These are phyloP conservation scores for Coriaria nepalensis DNA, from an alignment of 306 rosid genomes.

Conservation along the genomic window DNA sequence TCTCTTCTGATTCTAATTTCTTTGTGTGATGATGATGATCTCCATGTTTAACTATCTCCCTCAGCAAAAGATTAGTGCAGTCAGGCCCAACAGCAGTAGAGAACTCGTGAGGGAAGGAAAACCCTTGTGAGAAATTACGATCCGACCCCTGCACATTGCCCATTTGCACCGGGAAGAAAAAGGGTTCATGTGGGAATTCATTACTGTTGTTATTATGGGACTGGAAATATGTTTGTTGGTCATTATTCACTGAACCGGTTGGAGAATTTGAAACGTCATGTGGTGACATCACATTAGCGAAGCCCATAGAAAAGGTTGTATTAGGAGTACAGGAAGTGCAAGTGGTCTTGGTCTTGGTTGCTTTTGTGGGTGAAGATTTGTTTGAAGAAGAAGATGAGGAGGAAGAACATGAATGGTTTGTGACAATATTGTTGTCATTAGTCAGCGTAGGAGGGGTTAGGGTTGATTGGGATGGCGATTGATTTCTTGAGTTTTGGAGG, in stretches of 20 bases:
- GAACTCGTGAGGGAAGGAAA: constrained; percentile 45
- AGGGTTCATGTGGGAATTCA: constrained; percentile 31
- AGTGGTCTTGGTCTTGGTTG: constrained; percentile 11
- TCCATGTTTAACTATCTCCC: constrained; percentile 47
- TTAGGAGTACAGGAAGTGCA: neutral
- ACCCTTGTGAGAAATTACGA: constrained; percentile 30
- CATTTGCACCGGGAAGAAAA: constrained; percentile 36
- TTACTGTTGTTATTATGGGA: constrained; percentile 27
- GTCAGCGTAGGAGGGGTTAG: constrained; percentile 10
- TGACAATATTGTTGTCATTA: no score
- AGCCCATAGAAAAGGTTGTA: constrained; percentile 25
- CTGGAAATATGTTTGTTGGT: constrained; percentile 18
- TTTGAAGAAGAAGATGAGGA: constrained; percentile 68
- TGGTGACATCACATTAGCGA: constrained; percentile 17
- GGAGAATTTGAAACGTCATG: constrained; percentile 42
- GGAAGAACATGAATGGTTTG: constrained; percentile 9
- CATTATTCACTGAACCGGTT: constrained; percentile 23
- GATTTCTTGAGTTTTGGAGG: constrained; percentile 51
- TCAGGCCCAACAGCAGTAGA: constrained; percentile 26
- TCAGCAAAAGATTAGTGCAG: constrained; percentile 47
- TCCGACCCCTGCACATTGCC: constrained; percentile 9
- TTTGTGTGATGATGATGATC: constrained; percentile 14
- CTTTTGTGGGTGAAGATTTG: constrained; percentile 47
- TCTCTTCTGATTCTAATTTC: constrained; percentile 31
- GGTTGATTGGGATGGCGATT: constrained; percentile 11